Evolutionary conservation across 176 grass and related monocot genomes (phyloP).

Genomic region (Zoysia japonica): DNA sequence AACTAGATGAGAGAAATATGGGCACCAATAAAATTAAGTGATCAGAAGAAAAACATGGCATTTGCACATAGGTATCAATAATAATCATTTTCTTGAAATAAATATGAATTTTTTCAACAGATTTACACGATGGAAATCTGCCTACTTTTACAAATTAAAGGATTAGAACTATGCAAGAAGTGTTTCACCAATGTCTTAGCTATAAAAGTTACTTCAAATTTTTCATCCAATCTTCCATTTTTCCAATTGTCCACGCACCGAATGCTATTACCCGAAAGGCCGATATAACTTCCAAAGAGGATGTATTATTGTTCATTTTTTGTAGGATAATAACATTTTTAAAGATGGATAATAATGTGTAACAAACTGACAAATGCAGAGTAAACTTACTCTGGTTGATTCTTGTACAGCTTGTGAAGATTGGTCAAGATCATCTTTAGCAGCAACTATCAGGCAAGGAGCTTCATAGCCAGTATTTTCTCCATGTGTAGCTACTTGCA

Average conservation of each 20-base stretch:
- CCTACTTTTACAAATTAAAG: background rate
- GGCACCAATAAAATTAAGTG: background rate
- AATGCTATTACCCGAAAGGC: background rate
- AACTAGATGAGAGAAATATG: slow-evolving; percentile 1
- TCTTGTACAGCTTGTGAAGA: slow-evolving; percentile 86
- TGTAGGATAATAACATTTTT: background rate
- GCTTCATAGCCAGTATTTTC: slow-evolving; percentile 93
- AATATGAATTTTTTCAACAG: background rate
- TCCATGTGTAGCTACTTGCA: slow-evolving; percentile 92
- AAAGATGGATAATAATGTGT: background rate
- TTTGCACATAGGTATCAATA: background rate
- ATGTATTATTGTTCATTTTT: background rate
- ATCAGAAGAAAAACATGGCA: background rate
- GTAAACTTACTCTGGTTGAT: slow-evolving; percentile 83
- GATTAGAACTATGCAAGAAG: background rate
- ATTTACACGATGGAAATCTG: background rate
- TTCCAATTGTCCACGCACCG: background rate
- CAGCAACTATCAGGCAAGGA: slow-evolving; percentile 94
- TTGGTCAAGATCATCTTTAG: slow-evolving; percentile 96
- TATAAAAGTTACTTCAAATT: background rate
- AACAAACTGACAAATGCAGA: background rate
- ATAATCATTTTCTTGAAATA: background rate
- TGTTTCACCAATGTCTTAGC: background rate
- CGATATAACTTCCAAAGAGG: background rate
- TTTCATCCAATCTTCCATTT: background rate